These are phyloP conservation scores for Coemansia sp. DNA, from an alignment of 192 early-diverging fungal genomes.

Conservation along the genomic window DNA sequence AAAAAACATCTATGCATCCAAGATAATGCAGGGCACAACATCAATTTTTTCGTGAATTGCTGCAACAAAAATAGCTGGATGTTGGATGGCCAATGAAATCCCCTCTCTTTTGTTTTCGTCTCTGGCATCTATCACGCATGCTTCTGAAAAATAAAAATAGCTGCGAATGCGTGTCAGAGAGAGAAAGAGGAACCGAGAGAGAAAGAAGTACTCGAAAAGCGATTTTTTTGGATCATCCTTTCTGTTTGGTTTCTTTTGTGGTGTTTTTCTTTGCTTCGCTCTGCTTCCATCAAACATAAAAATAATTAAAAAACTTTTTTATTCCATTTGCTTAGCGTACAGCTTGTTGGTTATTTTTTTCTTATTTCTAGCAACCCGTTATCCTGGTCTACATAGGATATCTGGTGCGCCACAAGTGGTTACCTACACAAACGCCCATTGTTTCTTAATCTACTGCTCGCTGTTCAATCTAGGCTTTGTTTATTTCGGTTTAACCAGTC, in stretches of 20 bases:
- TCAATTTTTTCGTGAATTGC: no score
- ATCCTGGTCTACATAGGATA: neutral
- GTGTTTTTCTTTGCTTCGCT: neutral
- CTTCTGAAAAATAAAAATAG: constrained; percentile 11
- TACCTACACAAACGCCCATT: neutral
- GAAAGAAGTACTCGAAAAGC: neutral
- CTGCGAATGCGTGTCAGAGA: neutral
- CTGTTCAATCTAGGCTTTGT: neutral
- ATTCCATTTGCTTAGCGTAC: neutral
- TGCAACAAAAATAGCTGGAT: no score
- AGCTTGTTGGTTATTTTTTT: neutral
- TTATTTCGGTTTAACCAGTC: neutral
- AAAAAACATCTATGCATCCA: no score
- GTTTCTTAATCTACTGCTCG: neutral
- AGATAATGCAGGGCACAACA: no score
- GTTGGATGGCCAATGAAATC: no score
- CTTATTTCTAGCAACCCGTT: constrained; percentile 3
- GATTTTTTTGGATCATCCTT: constrained; percentile 9
- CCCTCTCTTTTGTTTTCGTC: neutral
- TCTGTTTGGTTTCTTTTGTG: neutral
- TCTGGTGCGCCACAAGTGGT: neutral
- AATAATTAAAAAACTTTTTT: neutral
- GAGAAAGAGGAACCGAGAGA: neutral
- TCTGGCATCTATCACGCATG: neutral
- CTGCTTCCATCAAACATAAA: constrained; percentile 1